These are phyloP conservation scores for Pythium sukuiense DNA, from an alignment of 352 stramenopile genomes.

Conservation along the genomic window DNA sequence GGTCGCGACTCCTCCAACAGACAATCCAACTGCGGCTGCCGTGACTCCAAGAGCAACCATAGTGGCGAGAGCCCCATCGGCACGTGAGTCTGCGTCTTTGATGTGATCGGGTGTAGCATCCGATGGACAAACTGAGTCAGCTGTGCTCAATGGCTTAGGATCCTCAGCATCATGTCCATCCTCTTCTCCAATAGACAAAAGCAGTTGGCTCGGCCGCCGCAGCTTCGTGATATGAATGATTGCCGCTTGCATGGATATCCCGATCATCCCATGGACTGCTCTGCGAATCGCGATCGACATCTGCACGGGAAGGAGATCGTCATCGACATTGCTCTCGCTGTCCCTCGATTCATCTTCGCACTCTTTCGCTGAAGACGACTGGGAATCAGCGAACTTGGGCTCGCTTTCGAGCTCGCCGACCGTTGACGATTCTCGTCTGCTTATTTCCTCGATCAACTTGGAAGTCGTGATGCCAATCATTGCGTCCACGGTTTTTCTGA, in stretches of 20 bases:
- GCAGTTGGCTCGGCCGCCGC: conserved; percentile 23
- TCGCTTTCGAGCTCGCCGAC: background rate
- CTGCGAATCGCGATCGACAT: conserved; percentile 45
- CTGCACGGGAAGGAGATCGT: conserved; percentile 29
- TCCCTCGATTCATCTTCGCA: background rate
- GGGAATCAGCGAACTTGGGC: background rate
- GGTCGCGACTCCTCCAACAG: no score
- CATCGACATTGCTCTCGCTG: background rate
- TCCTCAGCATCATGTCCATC: conserved; percentile 6
- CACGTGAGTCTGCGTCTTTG: background rate
- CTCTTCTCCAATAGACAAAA: conserved; percentile 27
- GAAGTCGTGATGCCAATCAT: conserved; percentile 38
- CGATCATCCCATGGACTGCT: conserved; percentile 42
- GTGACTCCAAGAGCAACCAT: background rate
- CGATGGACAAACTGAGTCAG: no score
- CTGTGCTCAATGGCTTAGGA: background rate
- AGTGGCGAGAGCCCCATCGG: background rate
- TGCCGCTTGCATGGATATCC: conserved; percentile 41
- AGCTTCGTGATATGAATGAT: conserved; percentile 33
- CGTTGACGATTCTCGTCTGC: background rate
- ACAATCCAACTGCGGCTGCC: background rate
- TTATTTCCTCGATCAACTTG: conserved; percentile 6
- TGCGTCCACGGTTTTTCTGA: conserved; percentile 39
- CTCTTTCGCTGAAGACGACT: background rate
- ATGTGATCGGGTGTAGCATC: background rate